phyloP scores from a whole-genome alignment of 2,329 filamentous ascomycete species.

The Fusarium tjaetaba region DNA sequence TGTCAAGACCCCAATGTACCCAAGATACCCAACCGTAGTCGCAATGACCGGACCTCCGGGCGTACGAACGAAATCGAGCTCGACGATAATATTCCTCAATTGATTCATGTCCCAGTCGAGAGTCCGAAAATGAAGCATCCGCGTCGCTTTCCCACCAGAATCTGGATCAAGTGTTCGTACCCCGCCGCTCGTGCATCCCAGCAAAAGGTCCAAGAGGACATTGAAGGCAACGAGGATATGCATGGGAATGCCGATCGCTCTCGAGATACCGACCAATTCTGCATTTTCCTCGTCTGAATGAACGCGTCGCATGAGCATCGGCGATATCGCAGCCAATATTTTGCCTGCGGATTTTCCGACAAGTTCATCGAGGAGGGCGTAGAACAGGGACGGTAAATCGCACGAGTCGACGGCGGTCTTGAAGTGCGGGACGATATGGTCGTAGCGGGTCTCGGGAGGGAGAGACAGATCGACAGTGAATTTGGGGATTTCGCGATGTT shows the following conservation, averaged over 20 bases:
- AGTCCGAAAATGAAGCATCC: conserved; percentile 64
- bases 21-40: conserved; percentile 58
- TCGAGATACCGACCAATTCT: conserved; percentile 68
- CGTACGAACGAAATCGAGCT: conserved; percentile 58
- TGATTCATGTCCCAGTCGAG: conserved; percentile 65
- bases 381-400: conserved; percentile 59
- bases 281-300: conserved; percentile 66
- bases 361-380: conserved; percentile 55
- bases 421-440: conserved; percentile 41
- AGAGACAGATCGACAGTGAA: conserved; percentile 45
- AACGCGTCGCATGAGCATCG: conserved; percentile 60
- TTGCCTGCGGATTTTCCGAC: conserved; percentile 33
- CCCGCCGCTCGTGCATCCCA: conserved; percentile 70
- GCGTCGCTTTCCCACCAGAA: conserved; percentile 24
- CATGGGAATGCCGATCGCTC: conserved; percentile 61
- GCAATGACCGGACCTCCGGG: conserved; percentile 51
- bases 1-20: conserved; percentile 61
- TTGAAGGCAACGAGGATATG: conserved; percentile 71
- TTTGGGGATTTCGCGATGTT: conserved; percentile 24
- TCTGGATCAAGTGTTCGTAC: conserved; percentile 31
- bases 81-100: conserved; percentile 60
- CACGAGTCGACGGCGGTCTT: conserved; percentile 13
- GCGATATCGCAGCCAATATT: conserved; percentile 51
- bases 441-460: conserved; percentile 41
- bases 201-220: conserved; percentile 68